phyloP scores from a whole-genome alignment of 805 yeast genomes.

The Yarrowia yakushimensis region DNA sequence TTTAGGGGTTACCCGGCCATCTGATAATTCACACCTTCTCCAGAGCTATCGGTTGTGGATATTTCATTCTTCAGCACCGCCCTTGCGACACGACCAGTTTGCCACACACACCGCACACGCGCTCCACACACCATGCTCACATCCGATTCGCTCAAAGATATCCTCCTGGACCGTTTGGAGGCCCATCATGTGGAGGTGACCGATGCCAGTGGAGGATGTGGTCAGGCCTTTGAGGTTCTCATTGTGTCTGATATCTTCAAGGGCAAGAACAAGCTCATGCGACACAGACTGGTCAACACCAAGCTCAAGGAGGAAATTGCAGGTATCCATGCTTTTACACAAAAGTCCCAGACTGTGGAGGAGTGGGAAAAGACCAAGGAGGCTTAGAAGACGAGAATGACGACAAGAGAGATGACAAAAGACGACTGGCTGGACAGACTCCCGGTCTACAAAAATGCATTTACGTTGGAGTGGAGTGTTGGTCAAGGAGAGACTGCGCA shows the following conservation, averaged over 20 bases:
- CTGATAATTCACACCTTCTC: conserved; percentile 4
- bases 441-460: conserved; percentile 6
- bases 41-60: background rate
- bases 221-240: conserved; percentile 92
- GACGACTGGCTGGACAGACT: background rate
- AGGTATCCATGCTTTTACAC: conserved; percentile 90
- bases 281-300: conserved; percentile 82
- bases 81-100: background rate
- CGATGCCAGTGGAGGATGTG: conserved; percentile 72
- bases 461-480: too few relatives aligned
- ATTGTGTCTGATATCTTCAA: conserved; percentile 70
- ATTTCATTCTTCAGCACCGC: background rate
- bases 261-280: conserved; percentile 77
- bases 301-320: conserved; percentile 82
- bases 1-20: conserved; percentile 19
- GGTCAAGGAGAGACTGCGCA: too few relatives aligned
- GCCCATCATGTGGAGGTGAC: conserved; percentile 22
- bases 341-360: conserved; percentile 35
- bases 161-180: conserved; percentile 2
- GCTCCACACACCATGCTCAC: background rate
- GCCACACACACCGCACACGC: background rate
- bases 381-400: background rate
- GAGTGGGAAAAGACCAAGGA: conserved; percentile 23
- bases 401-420: background rate
- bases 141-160: conserved; percentile 12